Conservation (phyloP, 495 filamentous ascomycete genomes). For the Tuber indicum region DNA sequence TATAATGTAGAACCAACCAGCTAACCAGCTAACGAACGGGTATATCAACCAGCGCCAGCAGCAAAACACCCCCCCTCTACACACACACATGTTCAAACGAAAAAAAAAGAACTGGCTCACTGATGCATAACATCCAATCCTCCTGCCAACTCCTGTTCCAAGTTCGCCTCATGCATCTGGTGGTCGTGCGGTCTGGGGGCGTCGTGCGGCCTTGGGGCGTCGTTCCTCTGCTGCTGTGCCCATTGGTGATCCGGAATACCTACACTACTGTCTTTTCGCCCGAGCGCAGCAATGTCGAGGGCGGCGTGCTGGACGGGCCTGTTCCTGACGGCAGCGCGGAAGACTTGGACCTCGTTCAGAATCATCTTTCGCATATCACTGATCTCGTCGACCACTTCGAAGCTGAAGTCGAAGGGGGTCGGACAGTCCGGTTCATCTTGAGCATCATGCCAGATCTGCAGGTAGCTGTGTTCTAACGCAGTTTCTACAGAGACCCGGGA, state of each 20-base stretch:
- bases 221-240: slow-evolving; percentile 64
- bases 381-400: slow-evolving; percentile 91
- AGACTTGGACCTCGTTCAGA: slow-evolving; percentile 77
- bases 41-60: slow-evolving; percentile 2
- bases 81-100: slow-evolving; percentile 18
- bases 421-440: slow-evolving; percentile 91
- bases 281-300: slow-evolving; percentile 45
- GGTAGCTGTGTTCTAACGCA: slow-evolving; percentile 90
- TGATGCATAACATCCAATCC: slow-evolving; percentile 60
- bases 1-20: slow-evolving; percentile 3
- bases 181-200: slow-evolving; percentile 45
- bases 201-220: slow-evolving; percentile 86
- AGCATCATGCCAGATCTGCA: slow-evolving; percentile 97
- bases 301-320: slow-evolving; percentile 51
- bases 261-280: slow-evolving; percentile 51
- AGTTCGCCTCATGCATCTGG: slow-evolving; percentile 44
- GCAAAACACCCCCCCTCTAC: not conserved
- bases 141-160: slow-evolving; percentile 81
- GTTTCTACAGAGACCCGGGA: slow-evolving; percentile 86
- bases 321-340: slow-evolving; percentile 68
- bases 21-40: not conserved
- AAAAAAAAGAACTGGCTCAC: slow-evolving; percentile 22
- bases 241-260: slow-evolving; percentile 63
- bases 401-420: slow-evolving; percentile 93
- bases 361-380: slow-evolving; percentile 96